Evolutionary conservation across 352 stramenopile genomes (phyloP), one percentile per base, ranked within the genome.

Genomic region (Globisporangium uncinulatum): DNA sequence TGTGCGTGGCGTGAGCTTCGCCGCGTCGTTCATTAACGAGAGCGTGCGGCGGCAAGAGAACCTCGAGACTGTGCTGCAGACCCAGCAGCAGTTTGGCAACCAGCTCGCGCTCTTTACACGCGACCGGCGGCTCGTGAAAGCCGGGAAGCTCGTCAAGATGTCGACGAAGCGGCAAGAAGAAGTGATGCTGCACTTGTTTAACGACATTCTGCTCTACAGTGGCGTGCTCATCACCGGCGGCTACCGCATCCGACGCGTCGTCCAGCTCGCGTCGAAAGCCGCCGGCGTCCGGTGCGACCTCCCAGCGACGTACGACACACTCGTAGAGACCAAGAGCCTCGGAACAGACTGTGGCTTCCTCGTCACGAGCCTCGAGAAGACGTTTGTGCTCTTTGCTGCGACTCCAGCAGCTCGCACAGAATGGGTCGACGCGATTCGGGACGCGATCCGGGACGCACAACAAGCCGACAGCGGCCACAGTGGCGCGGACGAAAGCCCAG

Each of bases 171-270:
- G 83, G 11, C 73, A 76, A 44, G 83, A 95, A 59, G 77, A 92
- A 20, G 79, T 95, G 15, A 80, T 92, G 68, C 65, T 95, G 29
- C 85, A 95, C 53, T 55, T 95, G 19, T 95, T 95, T 57, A 95
- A 92, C 56, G 85, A 95, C 48, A 72, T 95, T 19, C 51, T 95
- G 41, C 69, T 95, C 34, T 95, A 93, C 67, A 95, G 85, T 41
- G 77, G 73, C 19, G 68, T 92, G 48, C 53, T 91, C 0, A 75
- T 90, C 43, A 89, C 79, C 0, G 82, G 83, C 29, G 83, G 79
- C 17, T 94, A 88, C 50, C 80, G 81, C 7, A 66, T 89, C 10
- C 80, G 85, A 6, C 70, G 82, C 41, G 70, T 89, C 52, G 75
- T 94, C 13, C 66, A 91, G 48, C 68, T 94, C 41, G 67, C 70